Evolutionary conservation across 306 rosid genomes (phyloP).

Genomic region (Alnus rubra): DNA sequence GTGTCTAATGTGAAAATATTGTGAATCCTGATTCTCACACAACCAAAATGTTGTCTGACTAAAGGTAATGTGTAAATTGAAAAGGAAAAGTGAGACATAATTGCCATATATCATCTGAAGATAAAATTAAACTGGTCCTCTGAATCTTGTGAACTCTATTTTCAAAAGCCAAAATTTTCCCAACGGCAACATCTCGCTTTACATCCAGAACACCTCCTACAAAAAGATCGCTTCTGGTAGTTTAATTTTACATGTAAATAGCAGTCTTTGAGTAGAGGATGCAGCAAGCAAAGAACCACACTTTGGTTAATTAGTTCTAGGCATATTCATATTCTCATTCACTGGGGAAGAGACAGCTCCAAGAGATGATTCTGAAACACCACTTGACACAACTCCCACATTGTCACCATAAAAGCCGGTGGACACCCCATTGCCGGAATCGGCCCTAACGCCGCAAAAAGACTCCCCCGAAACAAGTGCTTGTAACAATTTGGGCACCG

Average conservation of each 20-base stretch:
- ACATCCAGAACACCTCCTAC: background rate
- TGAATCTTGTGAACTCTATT: background rate
- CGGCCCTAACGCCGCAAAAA: slow-evolving; percentile 53
- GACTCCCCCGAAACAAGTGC: slow-evolving; percentile 82
- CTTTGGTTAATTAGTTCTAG: background rate
- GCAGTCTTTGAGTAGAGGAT: background rate
- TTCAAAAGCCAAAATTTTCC: background rate
- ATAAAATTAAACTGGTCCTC: background rate
- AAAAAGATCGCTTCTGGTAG: background rate
- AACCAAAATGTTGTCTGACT: background rate
- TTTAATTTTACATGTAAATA: background rate
- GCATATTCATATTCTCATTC: slow-evolving; percentile 37
- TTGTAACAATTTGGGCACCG: slow-evolving; percentile 71
- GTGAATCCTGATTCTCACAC: background rate
- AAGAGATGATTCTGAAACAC: slow-evolving; percentile 51
- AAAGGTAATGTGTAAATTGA: background rate
- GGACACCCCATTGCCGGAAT: slow-evolving; percentile 40
- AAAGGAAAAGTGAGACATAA: background rate
- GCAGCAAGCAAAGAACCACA: background rate
- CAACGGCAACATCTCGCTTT: background rate
- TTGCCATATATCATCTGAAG: background rate
- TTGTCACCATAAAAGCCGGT: slow-evolving; percentile 44
- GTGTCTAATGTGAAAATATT: background rate
- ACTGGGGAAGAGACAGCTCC: slow-evolving; percentile 46
- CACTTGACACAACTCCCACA: slow-evolving; percentile 39